Conservation (phyloP, 2,329 filamentous ascomycete genomes). For the Colletotrichum lentis region DNA sequence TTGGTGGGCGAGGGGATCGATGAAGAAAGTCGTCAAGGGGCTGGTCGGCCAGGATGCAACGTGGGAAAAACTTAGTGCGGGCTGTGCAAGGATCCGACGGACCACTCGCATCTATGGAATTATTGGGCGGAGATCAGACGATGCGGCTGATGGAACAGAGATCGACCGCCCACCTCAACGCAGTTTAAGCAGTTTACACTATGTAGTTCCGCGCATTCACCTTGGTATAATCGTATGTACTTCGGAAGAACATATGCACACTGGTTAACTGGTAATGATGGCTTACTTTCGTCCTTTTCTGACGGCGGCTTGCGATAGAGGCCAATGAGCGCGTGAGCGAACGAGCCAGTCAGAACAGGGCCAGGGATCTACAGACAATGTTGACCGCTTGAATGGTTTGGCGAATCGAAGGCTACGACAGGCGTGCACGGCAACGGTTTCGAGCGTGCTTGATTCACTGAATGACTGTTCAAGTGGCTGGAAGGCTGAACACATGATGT, state of each 20-base stretch:
- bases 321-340: background rate
- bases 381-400: background rate
- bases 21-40: slow-evolving; percentile 33
- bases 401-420: background rate
- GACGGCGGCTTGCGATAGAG: background rate
- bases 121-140: slow-evolving; percentile 36
- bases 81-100: slow-evolving; percentile 33
- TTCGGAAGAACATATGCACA: slow-evolving; percentile 14
- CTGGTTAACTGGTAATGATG: background rate
- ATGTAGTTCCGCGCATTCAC: slow-evolving; percentile 8
- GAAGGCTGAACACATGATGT: too few species aligned
- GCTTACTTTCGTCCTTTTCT: background rate
- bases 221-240: background rate
- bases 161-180: slow-evolving; percentile 29
- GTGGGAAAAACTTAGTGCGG: slow-evolving; percentile 32
- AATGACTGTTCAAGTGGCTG: background rate
- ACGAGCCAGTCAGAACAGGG: background rate
- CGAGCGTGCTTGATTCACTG: background rate
- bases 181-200: background rate
- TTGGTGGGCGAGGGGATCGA: slow-evolving; percentile 4
- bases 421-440: background rate
- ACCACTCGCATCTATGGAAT: slow-evolving; percentile 39
- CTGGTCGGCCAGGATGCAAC: slow-evolving; percentile 35
- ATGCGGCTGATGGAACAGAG: slow-evolving; percentile 38
- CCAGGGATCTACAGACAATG: background rate